Evolutionary conservation across 495 filamentous ascomycete genomes (phyloP).

Genomic region (Penicillium paxilli): DNA sequence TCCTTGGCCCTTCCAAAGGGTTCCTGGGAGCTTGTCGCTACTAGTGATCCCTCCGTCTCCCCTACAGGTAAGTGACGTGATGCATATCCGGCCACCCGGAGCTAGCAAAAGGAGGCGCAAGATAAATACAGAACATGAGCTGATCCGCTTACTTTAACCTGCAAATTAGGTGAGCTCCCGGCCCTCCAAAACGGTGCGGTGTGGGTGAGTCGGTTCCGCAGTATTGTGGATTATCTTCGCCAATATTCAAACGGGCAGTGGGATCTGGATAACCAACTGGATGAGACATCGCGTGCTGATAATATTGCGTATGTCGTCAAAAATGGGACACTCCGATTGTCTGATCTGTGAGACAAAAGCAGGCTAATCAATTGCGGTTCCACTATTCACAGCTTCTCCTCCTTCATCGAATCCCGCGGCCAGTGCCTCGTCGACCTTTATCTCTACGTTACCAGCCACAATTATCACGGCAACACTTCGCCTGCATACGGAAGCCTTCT

Average conservation of each 20-base stretch:
- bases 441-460: conserved; percentile 84
- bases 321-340: conserved; percentile 1
- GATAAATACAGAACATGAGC: background rate
- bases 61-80: conserved; percentile 66
- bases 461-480: conserved; percentile 72
- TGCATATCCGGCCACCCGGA: conserved; percentile 5
- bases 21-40: conserved; percentile 74
- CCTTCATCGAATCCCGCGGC: conserved; percentile 64
- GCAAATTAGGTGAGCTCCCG: conserved; percentile 67
- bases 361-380: background rate
- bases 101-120: conserved; percentile 2
- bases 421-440: conserved; percentile 72
- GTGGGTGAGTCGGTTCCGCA: conserved; percentile 70
- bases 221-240: conserved; percentile 71
- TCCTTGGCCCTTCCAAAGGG: conserved; percentile 54
- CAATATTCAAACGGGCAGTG: conserved; percentile 52
- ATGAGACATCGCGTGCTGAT: conserved; percentile 49
- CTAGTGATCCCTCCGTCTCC: conserved; percentile 71
- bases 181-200: conserved; percentile 62
- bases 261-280: conserved; percentile 54
- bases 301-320: conserved; percentile 55
- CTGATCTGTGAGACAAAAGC: background rate
- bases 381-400: conserved; percentile 44
- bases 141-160: conserved; percentile 5
- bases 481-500: conserved; percentile 75